Evolutionary conservation across 169 alveolate species (phyloP), one percentile per base, ranked within the genome.

Genomic region (Plasmodium coatneyi): DNA sequence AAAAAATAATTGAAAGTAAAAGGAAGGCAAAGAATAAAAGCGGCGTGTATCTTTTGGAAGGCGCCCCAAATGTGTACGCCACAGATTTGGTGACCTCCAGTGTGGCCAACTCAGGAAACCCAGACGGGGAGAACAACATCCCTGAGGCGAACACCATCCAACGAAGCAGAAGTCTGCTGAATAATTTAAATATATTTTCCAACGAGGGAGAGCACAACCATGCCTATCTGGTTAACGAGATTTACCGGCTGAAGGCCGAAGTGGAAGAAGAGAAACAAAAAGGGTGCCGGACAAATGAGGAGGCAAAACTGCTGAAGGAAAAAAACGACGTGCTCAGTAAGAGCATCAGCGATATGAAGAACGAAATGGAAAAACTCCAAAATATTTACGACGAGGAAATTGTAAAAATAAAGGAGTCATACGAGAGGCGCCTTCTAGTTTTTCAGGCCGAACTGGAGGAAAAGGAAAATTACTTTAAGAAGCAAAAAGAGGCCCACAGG

Each of bases 361-460:
- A 32, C 1, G 93, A 86, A n/a, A 86, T 86, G 22, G 84, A 74
- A 72, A 86, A 86, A 19, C 25, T 86, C n/a, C 79, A 74, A 52
- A 86, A 86, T 86, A 76, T 86, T 49, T 78, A 86, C 80, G 80
- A 86, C 41, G 93, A 86, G 66, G 93, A 86, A 86, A 39, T 78
- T 16, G 46, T 30, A 10, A 86, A 52, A 56, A 52, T 86, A n/a
- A 86, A 86, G 32, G 93, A 86, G 43, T 86, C 93, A 6, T 86
- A 86, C 70, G 81, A 86, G 25, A 86, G 93, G 39, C 78, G 86
- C 19, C n/a, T 86, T 19, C 16, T 46, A 9, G 41, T 86, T 3
- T 22, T 86, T 9, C 79, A 72, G 70, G 16, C 41, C 16, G 93
- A 86, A 30, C 25, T 86, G 36, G 71, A 54, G 28, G 93, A 86